Evolutionary conservation across 352 stramenopile species (phyloP).

Genomic region (Globisporangium yorkense): DNA sequence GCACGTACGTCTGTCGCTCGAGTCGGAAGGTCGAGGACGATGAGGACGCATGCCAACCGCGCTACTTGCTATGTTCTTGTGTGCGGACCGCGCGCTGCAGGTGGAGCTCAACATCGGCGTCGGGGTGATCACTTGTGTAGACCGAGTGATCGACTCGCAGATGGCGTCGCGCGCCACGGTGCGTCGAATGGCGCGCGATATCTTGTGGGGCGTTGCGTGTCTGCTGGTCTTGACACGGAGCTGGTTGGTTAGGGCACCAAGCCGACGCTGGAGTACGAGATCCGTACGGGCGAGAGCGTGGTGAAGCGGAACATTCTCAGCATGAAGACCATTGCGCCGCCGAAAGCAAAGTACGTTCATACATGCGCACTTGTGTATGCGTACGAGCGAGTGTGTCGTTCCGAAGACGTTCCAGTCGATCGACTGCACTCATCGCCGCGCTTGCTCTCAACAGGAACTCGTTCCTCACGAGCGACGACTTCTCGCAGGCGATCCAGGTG

Average conservation of each 20-base stretch:
- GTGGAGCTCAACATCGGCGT: conserved; percentile 63
- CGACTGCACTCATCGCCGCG: background rate
- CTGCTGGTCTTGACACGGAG: background rate
- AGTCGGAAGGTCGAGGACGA: background rate
- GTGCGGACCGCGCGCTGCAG: conserved; percentile 12
- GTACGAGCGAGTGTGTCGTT: background rate
- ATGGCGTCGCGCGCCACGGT: conserved; percentile 48
- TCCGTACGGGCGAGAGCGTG: conserved; percentile 48
- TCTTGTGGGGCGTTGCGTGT: background rate
- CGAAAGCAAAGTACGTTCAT: conserved; percentile 19
- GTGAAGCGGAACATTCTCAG: conserved; percentile 34
- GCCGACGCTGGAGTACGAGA: conserved; percentile 28
- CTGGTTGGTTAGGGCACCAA: conserved; percentile 7
- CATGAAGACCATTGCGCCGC: background rate
- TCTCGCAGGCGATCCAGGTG: conserved; percentile 31
- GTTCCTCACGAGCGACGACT: conserved; percentile 34
- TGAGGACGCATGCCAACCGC: background rate
- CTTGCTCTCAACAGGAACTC: conserved; percentile 18
- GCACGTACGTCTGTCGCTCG: conserved; percentile 21
- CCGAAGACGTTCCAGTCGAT: background rate
- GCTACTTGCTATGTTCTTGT: background rate
- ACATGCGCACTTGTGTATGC: no score
- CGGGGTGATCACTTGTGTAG: conserved; percentile 41
- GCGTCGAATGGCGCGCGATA: background rate
- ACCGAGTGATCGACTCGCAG: conserved; percentile 44